Base-by-base conservation (phyloP, 2,329 filamentous ascomycete genomes). In the Westerdykella ornata region DNA sequence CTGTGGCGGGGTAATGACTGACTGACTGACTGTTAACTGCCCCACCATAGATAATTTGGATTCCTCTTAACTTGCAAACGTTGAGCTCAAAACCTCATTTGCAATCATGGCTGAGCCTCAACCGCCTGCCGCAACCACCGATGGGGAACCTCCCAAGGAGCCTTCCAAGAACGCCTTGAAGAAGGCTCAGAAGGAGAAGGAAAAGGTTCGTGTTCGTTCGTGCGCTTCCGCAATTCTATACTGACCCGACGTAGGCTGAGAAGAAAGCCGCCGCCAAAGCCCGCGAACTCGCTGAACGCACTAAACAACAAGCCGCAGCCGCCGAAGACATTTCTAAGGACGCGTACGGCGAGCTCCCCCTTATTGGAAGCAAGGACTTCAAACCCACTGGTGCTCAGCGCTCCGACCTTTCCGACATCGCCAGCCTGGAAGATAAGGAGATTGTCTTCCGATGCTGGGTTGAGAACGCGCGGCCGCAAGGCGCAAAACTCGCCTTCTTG, bases 401-500 rank as follows among this genome's bases (percentile, higher is more conserved):
- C 43, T 72, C 81, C 45, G 69, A 80, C 42, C 73, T 94, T 30
- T 74, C 76, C 42, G 51, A 55, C 20, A 49, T 57, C 30, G 53
- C 52, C 41, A 49, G 54, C 16, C 45, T 63, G 44, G 60, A 58
- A 37, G 68, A 65, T 48, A 68, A 68, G 43, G 66, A 68, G 26
- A 76, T 96, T 53, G 81, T 80, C 34, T 75, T 96, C 57, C 78
- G 88, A 29, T 87, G 80, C 20, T 87, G 85, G 73, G 77, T 96
- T 30, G 86, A 94, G 66, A 96, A 94, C 71, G 80, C 85, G 22
- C 80, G 90, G 51, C 82, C 84, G 55, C 90, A 97, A 71, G 83
- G 85, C 45, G 88, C 88, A 52, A 94, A 95, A 74, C 84, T 96
- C 72, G 84, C 81, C 32, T 96, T 96, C 70, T 70, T 96, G 56